Base-by-base conservation (phyloP, 2,329 filamentous ascomycete genomes). In the Cladosporium sp. region DNA sequence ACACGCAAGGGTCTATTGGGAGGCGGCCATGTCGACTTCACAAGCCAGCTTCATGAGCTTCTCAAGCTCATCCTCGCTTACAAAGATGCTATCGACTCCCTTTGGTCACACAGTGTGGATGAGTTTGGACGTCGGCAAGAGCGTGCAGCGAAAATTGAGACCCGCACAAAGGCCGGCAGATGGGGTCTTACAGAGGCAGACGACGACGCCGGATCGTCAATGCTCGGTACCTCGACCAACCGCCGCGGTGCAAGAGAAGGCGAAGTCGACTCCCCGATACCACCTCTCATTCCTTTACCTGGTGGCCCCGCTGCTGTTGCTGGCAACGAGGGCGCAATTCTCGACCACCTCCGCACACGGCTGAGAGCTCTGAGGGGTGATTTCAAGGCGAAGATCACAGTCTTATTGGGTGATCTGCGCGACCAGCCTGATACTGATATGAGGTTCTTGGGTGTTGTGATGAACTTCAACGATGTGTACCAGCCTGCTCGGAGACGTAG, bases 391-490 rank as follows among this genome's bases (percentile, higher is more conserved):
- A 86, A 91, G 30, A 85, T 98, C 58, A 92, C 92, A 76, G 83
- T 93, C 48, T 80, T 99, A 63, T 82, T 99, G 3, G 93, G 95
- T 16, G 96, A 99, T 76, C 78, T 99, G 68, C 91, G 92, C 10
- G 94, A 96, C 79, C 94, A 98, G 79, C 90, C 93, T 0, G 95
- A 99, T 76, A 89, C 93, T 60, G 95, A 99, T 77, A 92, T 99
- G 88, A 86, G 94, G 63, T 98, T 98, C 82, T 80, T 99, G 70
- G 95, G 92, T 46, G 93, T 98, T 56, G 91, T 95, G 48, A 98
- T 99, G 92, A 99, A 98, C 79, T 99, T 98, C 79, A 99, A 99
- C 79, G 94, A 98, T 76, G 91, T 96, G 28, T 98, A 98, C 78
- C 87, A 91, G 78, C 91, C 92, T 16, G 86, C 89, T 53, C 84